Evolutionary conservation across 2,329 filamentous ascomycete species (phyloP).

Genomic region (Orbilia brochopaga): DNA sequence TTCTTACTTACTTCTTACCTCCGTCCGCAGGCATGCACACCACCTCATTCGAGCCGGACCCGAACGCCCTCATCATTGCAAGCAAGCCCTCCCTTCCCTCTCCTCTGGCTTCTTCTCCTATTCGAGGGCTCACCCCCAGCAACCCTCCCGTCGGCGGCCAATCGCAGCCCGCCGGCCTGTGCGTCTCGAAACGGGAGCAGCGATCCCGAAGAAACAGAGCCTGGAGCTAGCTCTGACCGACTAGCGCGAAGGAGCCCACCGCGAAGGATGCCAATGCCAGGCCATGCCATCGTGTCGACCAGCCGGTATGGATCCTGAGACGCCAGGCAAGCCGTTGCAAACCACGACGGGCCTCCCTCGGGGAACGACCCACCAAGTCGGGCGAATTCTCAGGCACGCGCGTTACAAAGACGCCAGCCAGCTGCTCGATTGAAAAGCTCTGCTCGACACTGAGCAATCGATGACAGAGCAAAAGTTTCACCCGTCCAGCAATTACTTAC

Average conservation of each 20-base stretch:
- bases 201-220: slow-evolving; percentile 21
- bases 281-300: neutral
- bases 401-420: slow-evolving; percentile 11
- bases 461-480: slow-evolving; percentile 6
- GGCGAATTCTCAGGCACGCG: slow-evolving; percentile 27
- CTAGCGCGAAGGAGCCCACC: no score
- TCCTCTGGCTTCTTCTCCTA: slow-evolving; percentile 30
- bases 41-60: neutral
- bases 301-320: slow-evolving; percentile 32
- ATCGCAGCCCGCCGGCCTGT: slow-evolving; percentile 19
- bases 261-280: no score
- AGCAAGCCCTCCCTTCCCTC: no score
- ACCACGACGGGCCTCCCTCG: slow-evolving; percentile 1
- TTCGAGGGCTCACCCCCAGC: slow-evolving; percentile 22
- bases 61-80: slow-evolving; percentile 12
- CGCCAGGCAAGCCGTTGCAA: slow-evolving; percentile 30
- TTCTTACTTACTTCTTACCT: neutral
- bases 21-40: neutral
- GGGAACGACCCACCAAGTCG: slow-evolving; percentile 35
- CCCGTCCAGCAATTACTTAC: slow-evolving; percentile 10
- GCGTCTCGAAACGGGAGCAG: slow-evolving; percentile 45
- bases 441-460: neutral
- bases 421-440: slow-evolving; percentile 1
- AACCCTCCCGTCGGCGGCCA: slow-evolving; percentile 24
- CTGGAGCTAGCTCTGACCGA: slow-evolving; percentile 18